Evolutionary conservation across 768 basidiomycete species (phyloP), one percentile per base, ranked within the genome.

Genomic region (Cystobasidium ongulense): DNA sequence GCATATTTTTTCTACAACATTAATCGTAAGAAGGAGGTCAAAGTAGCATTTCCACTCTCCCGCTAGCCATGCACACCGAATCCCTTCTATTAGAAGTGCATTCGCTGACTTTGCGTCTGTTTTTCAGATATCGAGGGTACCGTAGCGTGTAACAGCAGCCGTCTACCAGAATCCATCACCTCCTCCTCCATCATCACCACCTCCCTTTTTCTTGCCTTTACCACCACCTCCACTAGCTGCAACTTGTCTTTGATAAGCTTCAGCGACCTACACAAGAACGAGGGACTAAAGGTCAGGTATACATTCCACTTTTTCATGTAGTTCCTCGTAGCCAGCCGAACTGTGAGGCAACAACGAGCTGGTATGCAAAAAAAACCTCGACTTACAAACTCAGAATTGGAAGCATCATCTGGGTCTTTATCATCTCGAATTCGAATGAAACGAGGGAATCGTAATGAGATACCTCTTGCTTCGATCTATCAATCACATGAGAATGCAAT

Each of bases 371-470:
- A 15, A 46, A 91, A 92, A 86, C 94, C 92, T 79, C 2, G 7
- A 59, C 68, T 27, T 31, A 71, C 68, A 71, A 71, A 71, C n/a
- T 98, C 94, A 5, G 92, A 88, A 1, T 88, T 87, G 13, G 96
- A 98, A 27, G 92, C 91, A 81, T 96, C 91, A 74, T 97, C 93
- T 17, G 88, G 88, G 31, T 84, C 84, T 82, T 99, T 99, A 81
- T 99, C 96, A 75, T 98, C 96, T 76, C 96, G 86, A 63, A 93
- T 83, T 54, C 89, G 87, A 76, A 99, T 86, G 81, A 97, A 98
- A 33, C 96, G 87, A 46, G 96, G 96, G 83, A 99, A 99, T 15
- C 96, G 89, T 54, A 99, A 82, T 18, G 96, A 98, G 77, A 99
- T 91, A 0, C 96, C 96, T 77, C 94, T 84, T 63, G 90, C 88